Base-by-base conservation (phyloP, 2,329 filamentous ascomycete genomes). In the Sclerotinia trifoliorum region DNA sequence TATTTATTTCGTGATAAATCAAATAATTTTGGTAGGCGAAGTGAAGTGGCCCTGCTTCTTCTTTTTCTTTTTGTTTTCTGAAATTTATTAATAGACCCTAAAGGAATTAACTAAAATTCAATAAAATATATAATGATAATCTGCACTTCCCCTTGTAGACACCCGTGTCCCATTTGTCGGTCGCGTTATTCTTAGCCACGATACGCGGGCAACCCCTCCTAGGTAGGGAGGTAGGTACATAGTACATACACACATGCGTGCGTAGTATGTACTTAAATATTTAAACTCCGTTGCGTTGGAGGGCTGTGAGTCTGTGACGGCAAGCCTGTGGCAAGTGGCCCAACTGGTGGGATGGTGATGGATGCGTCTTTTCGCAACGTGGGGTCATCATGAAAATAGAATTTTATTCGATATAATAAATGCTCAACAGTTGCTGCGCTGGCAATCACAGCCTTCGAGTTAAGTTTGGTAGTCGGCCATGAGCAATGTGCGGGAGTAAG, bases 311-410 rank as follows among this genome's bases (percentile, higher is more conserved):
- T 11, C 54, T 56, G 29, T 56, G 54, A 56, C 32, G 54, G 54
- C 29, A 56, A 32, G 54, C 54, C 54, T 56, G 52, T 55, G 52
- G 52, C 17, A 55, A 55, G 52, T 19, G 52, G 52, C 52, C 29
- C 29, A 55, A 55, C 52, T 60, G 56, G 56, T 60, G 56, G 56
- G 56, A 60, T 60, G 29, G 29, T 29, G 29, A n/a, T n/a, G 56
- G 56, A 58, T 58, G 19, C 35, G 35, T 39, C 35, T 13, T 21
- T 26, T 42, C 56, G 56, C 44, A 44, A 44, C 35, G 56, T 39
- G 32, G 32, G 56, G 32, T 60, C 35, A 21, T 39, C 15, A 60
- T 21, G 21, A 13, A 29, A 62, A 62, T 35, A 6, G 15, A 44
- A 58, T 24, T 26, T 44, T 58, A 52, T 64, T 64, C 48, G 46